phyloP scores from a whole-genome alignment of 176 grass and related monocot species.

The Ananas comosus region DNA sequence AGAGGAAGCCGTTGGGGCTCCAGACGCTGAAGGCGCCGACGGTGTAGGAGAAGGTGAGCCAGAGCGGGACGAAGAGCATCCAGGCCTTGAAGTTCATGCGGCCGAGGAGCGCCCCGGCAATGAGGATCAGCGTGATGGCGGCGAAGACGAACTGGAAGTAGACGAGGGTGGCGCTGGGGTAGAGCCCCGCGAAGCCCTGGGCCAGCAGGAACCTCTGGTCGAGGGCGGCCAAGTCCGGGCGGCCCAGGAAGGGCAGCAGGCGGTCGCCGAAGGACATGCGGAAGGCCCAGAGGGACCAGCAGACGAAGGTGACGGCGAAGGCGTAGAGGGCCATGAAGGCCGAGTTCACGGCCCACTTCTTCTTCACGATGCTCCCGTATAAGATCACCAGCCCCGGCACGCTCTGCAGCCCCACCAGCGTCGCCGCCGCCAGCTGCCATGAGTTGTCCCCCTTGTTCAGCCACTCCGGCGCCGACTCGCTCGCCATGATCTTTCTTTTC shows the following conservation, averaged over 20 bases:
- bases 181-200: constrained; percentile 58
- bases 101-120: constrained; percentile 63
- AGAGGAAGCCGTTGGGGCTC: constrained; percentile 71
- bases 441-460: constrained; percentile 71
- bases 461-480: constrained; percentile 45
- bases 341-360: constrained; percentile 86
- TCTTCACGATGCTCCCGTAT: constrained; percentile 70
- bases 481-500: constrained; percentile 8
- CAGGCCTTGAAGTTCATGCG: constrained; percentile 61
- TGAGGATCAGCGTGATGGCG: constrained; percentile 72
- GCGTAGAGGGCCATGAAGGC: constrained; percentile 88
- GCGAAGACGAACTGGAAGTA: constrained; percentile 87
- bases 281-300: constrained; percentile 65
- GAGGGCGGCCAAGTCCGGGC: constrained; percentile 43
- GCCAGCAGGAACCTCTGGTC: constrained; percentile 26
- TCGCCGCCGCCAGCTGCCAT: constrained; percentile 68
- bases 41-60: constrained; percentile 83
- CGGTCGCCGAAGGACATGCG: constrained; percentile 69
- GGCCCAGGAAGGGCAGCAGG: constrained; percentile 45
- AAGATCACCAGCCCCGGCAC: constrained; percentile 62
- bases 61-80: constrained; percentile 77
- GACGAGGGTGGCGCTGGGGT: constrained; percentile 62
- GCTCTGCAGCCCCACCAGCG: constrained; percentile 67
- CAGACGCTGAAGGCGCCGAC: constrained; percentile 77
- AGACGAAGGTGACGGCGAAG: constrained; percentile 52